A percentile compares a stretch with the other conserved stretches of the same genome.
Conservation (phyloP, 2,329 filamentous ascomycete genomes). For the Neofusicoccum sp. region DNA sequence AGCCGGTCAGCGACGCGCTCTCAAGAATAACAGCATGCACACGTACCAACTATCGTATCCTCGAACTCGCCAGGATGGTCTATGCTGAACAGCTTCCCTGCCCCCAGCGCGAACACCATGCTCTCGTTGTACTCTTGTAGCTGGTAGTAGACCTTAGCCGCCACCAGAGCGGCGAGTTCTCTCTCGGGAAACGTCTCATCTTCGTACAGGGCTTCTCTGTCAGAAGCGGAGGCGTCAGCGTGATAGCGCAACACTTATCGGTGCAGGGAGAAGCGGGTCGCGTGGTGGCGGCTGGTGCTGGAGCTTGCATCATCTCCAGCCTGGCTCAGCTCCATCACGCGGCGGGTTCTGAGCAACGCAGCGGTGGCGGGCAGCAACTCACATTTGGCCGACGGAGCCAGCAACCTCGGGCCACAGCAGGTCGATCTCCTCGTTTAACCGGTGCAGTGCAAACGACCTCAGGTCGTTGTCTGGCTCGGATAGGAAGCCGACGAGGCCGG, state of each 20-base stretch:
- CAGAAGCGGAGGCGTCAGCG: constrained; percentile 24
- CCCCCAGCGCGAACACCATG: constrained; percentile 95
- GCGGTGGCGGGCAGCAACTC: constrained; percentile 39
- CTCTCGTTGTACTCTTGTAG: constrained; percentile 98
- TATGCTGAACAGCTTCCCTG: constrained; percentile 92
- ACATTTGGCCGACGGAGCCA: constrained; percentile 91
- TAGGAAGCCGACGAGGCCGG: constrained; percentile 91
- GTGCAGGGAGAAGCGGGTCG: constrained; percentile 16
- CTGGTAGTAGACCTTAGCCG: constrained; percentile 98
- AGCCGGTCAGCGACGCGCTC: neutral
- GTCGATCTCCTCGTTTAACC: constrained; percentile 94
- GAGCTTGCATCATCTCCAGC: neutral
- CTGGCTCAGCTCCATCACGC: constrained; percentile 13
- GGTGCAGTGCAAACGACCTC: constrained; percentile 92
- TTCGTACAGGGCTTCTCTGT: constrained; percentile 94
- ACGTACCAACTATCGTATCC: constrained; percentile 88
- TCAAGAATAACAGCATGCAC: neutral
- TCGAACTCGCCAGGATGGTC: constrained; percentile 93
- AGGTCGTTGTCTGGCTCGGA: constrained; percentile 93
- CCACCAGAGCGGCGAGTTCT: constrained; percentile 89
- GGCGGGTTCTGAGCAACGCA: neutral
- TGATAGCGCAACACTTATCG: constrained; percentile 9
- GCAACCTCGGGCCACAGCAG: constrained; percentile 98
- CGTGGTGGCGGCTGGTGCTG: constrained; percentile 24
- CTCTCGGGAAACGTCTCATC: constrained; percentile 93